Base-by-base conservation (phyloP, 805 yeast species). In the Yamadazyma sp. region DNA sequence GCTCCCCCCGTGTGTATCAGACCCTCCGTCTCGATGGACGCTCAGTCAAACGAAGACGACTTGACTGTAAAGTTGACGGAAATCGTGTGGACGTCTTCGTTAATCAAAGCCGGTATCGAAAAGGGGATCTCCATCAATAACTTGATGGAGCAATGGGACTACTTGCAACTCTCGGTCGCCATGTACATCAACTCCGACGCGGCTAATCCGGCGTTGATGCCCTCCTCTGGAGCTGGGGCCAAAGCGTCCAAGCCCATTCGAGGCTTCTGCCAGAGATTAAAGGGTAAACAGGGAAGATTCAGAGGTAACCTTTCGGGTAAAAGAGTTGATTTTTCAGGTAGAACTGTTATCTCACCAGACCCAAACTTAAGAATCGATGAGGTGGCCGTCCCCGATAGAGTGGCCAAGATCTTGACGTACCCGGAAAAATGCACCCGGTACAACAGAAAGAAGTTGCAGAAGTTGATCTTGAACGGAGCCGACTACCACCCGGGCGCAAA, bases 1-100 rank as follows among this genome's bases (percentile, higher is more conserved):
- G 98, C 98, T 0, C 99, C 99, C 1, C 99, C 99, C 0, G 97
- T 95, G 13, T 93, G 99, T 72, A 93, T 93, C 39, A 78, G 99
- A 49, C 99, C 99, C 3, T 90, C 98, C 4, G 98, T 93, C 20
- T 72, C 81, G 69, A 88, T 87, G 90, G 89, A 86, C 57, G 79
- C 84, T 17, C 93, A 95, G 21, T 83, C 95, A 13, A 93, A 93
- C 62, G 99, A 93, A 67, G 99, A 93, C 64, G 99, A 95, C 64
- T 70, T 93, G 47, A 93, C 99, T 0, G 96, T 90, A 21, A 93
- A 93, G 57, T 70, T 93, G 41, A 88, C 98, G 0, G 99, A 93
- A 64, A 87, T 93, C 45, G 98, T 90, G 18, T 91, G 95, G 95
- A 88, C 96, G 1, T 83, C 93, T n/a, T 83, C 95, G 4, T 73